Evolutionary conservation across 129 eudicot genomes (phyloP).

Genomic region (Daucus carota): DNA sequence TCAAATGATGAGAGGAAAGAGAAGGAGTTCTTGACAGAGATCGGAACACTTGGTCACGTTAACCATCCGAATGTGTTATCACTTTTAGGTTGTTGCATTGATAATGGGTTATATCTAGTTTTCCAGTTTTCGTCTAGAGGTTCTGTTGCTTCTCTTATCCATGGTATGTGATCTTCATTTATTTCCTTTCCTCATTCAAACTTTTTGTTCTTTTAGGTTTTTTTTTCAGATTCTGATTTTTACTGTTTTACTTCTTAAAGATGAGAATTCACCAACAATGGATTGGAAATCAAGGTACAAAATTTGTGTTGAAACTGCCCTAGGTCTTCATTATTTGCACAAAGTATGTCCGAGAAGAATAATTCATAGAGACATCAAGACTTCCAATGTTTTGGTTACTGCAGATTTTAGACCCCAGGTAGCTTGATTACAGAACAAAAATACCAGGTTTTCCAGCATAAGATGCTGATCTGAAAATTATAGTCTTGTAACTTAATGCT

Average conservation of each 20-base stretch:
- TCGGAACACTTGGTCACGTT: slow-evolving; percentile 93
- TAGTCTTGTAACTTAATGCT: neutral
- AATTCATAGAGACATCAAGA: slow-evolving; percentile 87
- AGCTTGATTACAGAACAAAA: neutral
- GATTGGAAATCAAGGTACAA: slow-evolving; percentile 84
- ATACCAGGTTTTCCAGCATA: neutral
- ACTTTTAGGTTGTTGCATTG: slow-evolving; percentile 89
- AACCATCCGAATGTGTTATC: slow-evolving; percentile 85
- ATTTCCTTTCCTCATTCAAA: neutral
- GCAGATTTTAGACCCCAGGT: slow-evolving; percentile 86
- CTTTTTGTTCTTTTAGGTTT: neutral
- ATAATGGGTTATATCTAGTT: slow-evolving; percentile 87
- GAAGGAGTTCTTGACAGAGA: slow-evolving; percentile 88
- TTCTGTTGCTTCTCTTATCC: slow-evolving; percentile 95
- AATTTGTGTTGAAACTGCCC: slow-evolving; percentile 82
- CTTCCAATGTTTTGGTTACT: slow-evolving; percentile 70
- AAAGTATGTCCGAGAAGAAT: slow-evolving; percentile 91
- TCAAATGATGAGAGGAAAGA: slow-evolving; percentile 85
- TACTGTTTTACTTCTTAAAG: slow-evolving; percentile 17
- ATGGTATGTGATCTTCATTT: slow-evolving; percentile 40
- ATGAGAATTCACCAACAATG: slow-evolving; percentile 58
- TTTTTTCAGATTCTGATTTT: neutral
- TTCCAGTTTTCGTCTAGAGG: slow-evolving; percentile 90
- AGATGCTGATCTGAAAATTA: neutral
- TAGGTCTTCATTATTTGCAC: slow-evolving; percentile 89